Evolutionary conservation across 2,329 filamentous ascomycete genomes (phyloP).

Genomic region (Hypoxylon sp.): DNA sequence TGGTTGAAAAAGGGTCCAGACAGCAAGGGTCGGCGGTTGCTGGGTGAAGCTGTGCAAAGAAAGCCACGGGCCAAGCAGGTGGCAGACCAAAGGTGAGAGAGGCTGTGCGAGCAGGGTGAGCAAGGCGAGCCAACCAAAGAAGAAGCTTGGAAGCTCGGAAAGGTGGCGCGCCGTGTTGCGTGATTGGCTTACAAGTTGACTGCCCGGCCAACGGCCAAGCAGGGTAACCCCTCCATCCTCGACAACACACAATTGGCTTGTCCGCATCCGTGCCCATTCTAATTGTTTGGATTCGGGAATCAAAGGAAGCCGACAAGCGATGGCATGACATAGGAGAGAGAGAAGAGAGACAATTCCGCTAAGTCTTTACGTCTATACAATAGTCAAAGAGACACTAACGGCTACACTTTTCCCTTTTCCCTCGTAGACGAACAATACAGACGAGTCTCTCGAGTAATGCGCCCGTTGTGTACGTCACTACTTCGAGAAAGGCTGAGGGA

Average conservation of each 20-base stretch:
- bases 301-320: background rate
- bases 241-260: no score
- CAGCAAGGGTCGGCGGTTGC: conserved; percentile 27
- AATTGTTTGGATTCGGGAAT: conserved; percentile 7
- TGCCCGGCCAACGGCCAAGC: conserved; percentile 29
- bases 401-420: background rate
- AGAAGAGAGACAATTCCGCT: no score
- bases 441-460: background rate
- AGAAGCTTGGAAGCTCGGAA: background rate
- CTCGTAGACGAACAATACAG: background rate
- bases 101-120: no score
- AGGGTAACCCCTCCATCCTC: conserved; percentile 3
- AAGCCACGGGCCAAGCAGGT: no score
- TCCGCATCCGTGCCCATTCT: background rate
- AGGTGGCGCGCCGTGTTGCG: background rate
- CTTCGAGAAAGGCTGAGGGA: conserved; percentile 23
- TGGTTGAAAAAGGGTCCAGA: conserved; percentile 6
- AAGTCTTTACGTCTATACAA: no score
- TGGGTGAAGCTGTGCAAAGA: conserved; percentile 23
- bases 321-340: conserved; percentile 3
- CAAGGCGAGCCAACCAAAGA: background rate
- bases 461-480: conserved; percentile 24
- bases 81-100: no score
- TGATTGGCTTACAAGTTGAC: conserved; percentile 24
- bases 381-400: no score